A percentile compares a stretch with the other conserved stretches of the same genome.
phyloP scores from a whole-genome alignment of 2,329 filamentous ascomycete genomes.

The Dothideomycetes sp. region DNA sequence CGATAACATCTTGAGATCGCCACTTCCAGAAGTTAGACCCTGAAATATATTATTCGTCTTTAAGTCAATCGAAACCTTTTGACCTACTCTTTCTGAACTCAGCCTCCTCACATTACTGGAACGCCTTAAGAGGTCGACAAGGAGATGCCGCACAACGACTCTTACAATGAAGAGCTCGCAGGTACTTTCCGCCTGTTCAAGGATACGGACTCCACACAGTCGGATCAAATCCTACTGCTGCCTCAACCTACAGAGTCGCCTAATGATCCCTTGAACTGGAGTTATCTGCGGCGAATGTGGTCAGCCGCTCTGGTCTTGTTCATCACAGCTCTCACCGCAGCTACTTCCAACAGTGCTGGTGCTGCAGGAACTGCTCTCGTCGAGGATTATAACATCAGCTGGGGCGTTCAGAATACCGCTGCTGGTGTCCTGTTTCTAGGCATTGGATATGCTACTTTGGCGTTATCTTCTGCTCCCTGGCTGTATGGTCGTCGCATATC shows the following conservation, averaged over 20 bases:
- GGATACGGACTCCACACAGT: slow-evolving; percentile 19
- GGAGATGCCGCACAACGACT: background rate
- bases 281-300: slow-evolving; percentile 23
- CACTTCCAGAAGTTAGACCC: background rate
- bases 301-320: slow-evolving; percentile 42
- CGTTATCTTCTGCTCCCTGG: slow-evolving; percentile 45
- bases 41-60: no score
- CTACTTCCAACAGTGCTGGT: slow-evolving; percentile 48
- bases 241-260: slow-evolving; percentile 39
- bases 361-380: slow-evolving; percentile 44
- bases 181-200: slow-evolving; percentile 11
- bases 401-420: slow-evolving; percentile 46
- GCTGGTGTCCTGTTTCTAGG: slow-evolving; percentile 48
- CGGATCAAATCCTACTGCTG: slow-evolving; percentile 41
- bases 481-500: slow-evolving; percentile 47
- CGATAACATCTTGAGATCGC: slow-evolving; percentile 11
- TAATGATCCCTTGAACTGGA: slow-evolving; percentile 27
- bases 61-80: no score
- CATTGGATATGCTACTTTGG: slow-evolving; percentile 48
- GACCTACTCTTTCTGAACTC: background rate
- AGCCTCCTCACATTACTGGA: no score
- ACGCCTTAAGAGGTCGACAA: background rate
- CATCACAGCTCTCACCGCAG: slow-evolving; percentile 47
- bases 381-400: slow-evolving; percentile 42
- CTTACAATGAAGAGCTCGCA: slow-evolving; percentile 7